Percentiles rank a stretch among this genome's conserved stretches.
Evolutionary conservation across 345 rosid species (phyloP).

Genomic region (Mallotus nudiflorus): DNA sequence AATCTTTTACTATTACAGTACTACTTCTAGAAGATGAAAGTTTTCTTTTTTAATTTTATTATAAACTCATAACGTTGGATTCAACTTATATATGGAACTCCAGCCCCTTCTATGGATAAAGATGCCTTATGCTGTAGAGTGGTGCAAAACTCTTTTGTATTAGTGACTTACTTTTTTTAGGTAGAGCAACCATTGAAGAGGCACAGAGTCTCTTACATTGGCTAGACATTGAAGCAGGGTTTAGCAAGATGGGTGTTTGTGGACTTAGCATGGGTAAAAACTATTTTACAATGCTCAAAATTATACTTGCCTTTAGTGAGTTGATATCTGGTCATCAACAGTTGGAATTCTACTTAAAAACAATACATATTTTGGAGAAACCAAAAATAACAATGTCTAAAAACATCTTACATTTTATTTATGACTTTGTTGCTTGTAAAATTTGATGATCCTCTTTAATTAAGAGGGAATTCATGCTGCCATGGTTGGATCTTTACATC

Average conservation of each 20-base stretch:
- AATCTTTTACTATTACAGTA: slow-evolving; percentile 5
- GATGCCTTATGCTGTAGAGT: slow-evolving; percentile 82
- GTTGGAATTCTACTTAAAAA: slow-evolving; percentile 4
- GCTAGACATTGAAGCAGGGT: slow-evolving; percentile 83
- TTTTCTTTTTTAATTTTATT: slow-evolving; percentile 7
- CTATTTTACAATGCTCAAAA: background rate
- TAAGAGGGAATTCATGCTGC: slow-evolving; percentile 98
- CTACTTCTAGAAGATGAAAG: slow-evolving; percentile 17
- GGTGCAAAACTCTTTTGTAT: slow-evolving; percentile 92
- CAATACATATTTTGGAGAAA: background rate
- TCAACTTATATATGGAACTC: slow-evolving; percentile 35
- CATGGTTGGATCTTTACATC: slow-evolving; percentile 98
- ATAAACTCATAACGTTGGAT: slow-evolving; percentile 18
- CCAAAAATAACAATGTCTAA: slow-evolving; percentile 1
- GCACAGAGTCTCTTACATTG: slow-evolving; percentile 86
- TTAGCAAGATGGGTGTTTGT: slow-evolving; percentile 92
- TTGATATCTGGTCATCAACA: background rate
- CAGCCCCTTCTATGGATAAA: slow-evolving; percentile 96
- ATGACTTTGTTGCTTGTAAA: slow-evolving; percentile 1
- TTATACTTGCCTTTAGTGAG: slow-evolving; percentile 9
- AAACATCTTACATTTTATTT: background rate
- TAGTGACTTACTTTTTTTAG: slow-evolving; percentile 91
- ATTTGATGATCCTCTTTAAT: slow-evolving; percentile 30
- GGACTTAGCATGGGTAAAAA: slow-evolving; percentile 98
- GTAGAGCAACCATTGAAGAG: slow-evolving; percentile 94